Percentiles rank a stretch among this genome's conserved stretches.
These are phyloP conservation scores for Umbelopsis sp. DNA, from an alignment of 192 early-diverging fungal genomes.

Conservation along the genomic window DNA sequence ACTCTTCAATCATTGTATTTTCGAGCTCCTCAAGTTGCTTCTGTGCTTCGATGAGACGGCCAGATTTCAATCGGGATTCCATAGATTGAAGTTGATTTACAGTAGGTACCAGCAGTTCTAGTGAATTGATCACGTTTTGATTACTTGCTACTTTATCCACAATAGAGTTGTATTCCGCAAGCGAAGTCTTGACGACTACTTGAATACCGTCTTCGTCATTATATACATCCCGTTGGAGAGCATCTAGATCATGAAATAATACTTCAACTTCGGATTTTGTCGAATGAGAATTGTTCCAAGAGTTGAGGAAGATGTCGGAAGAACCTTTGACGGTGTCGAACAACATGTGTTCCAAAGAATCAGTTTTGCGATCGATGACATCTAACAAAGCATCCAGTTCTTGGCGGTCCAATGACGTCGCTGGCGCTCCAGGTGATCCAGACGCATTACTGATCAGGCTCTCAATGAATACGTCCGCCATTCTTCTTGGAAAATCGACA, in stretches of 20 bases:
- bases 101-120: not conserved
- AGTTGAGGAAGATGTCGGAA: not conserved
- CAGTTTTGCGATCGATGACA: not conserved
- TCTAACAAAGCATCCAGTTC: slow-evolving; percentile 3
- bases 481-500: not conserved
- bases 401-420: slow-evolving; percentile 2
- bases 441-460: not conserved
- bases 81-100: not conserved
- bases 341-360: not conserved
- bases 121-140: slow-evolving; percentile 1
- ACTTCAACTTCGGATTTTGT: not conserved
- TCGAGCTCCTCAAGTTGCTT: not conserved
- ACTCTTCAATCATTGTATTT: not conserved
- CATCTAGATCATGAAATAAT: not conserved
- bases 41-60: not conserved
- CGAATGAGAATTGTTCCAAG: not conserved
- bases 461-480: not conserved
- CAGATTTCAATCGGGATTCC: not conserved
- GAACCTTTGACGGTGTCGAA: slow-evolving; percentile 1
- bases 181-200: not conserved
- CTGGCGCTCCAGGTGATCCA: not conserved
- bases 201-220: slow-evolving; percentile 3
- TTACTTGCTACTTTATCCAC: not conserved
- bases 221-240: not conserved
- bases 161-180: not conserved